phyloP scores from a whole-genome alignment of 805 yeast species.

The Kazachstania kunashirensis region DNA sequence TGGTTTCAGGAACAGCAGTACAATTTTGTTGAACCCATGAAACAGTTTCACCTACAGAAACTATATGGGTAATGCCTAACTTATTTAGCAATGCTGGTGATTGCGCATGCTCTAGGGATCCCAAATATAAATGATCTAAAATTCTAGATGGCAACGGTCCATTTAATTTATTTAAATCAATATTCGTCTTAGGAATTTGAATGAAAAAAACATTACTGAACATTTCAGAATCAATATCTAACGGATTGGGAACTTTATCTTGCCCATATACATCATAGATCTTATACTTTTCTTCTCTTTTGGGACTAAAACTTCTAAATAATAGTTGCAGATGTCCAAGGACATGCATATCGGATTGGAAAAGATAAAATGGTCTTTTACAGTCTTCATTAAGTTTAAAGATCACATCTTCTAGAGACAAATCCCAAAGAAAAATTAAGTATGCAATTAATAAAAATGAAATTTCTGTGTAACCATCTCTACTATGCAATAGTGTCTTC shows the following conservation, averaged over 20 bases:
- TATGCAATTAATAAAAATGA: slow-evolving; percentile 66
- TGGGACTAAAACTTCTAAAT: slow-evolving; percentile 52
- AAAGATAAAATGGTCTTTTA: slow-evolving; percentile 77
- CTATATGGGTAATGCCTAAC: slow-evolving; percentile 62
- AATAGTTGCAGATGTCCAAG: slow-evolving; percentile 56
- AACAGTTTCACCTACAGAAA: slow-evolving; percentile 77
- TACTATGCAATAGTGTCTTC: slow-evolving; percentile 58
- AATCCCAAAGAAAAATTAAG: slow-evolving; percentile 56
- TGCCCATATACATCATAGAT: background rate
- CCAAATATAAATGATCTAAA: slow-evolving; percentile 74
- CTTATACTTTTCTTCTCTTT: slow-evolving; percentile 9
- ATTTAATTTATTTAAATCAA: slow-evolving; percentile 32
- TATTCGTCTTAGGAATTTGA: slow-evolving; percentile 16
- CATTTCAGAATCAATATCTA: slow-evolving; percentile 24
- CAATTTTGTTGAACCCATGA: slow-evolving; percentile 39
- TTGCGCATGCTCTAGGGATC: slow-evolving; percentile 75
- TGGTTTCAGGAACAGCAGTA: slow-evolving; percentile 3
- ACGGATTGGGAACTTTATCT: slow-evolving; percentile 5
- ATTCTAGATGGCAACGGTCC: slow-evolving; percentile 78
- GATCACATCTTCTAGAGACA: slow-evolving; percentile 54
- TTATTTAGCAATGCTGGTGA: slow-evolving; percentile 50
- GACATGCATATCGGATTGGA: slow-evolving; percentile 62
- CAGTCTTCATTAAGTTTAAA: slow-evolving; percentile 49
- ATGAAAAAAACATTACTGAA: slow-evolving; percentile 29
- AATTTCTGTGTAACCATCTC: slow-evolving; percentile 90